Evolutionary conservation across 129 eudicot genomes (phyloP).

Genomic region (Pulicaria dysenterica): DNA sequence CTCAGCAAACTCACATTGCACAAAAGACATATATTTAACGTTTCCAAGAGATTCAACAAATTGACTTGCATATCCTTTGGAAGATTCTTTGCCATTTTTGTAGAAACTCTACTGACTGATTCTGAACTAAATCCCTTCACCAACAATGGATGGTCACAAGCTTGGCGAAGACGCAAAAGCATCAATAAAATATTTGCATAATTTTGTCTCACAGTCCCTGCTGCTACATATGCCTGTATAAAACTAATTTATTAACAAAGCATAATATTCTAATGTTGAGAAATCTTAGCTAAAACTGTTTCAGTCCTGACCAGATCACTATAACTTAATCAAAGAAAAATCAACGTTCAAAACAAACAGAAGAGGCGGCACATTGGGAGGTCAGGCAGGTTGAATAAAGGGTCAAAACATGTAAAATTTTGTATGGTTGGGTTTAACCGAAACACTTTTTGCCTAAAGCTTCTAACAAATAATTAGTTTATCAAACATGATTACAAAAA

Average conservation of each 20-base stretch:
- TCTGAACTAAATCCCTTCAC: slow-evolving; percentile 73
- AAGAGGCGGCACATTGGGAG: too few relatives aligned
- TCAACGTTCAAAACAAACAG: too few relatives aligned
- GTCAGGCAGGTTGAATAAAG: too few relatives aligned
- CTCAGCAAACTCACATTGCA: slow-evolving; percentile 60
- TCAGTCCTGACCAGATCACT: too few relatives aligned
- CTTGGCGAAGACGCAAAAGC: slow-evolving; percentile 99
- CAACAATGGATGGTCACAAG: slow-evolving; percentile 95
- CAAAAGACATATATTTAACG: slow-evolving; percentile 62
- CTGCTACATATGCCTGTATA: slow-evolving; percentile 90
- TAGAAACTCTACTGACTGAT: slow-evolving; percentile 55
- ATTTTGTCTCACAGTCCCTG: slow-evolving; percentile 92
- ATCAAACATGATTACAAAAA: too few relatives aligned
- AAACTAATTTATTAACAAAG: background rate
- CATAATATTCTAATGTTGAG: too few relatives aligned
- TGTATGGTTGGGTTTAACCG: too few relatives aligned
- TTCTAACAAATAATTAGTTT: too few relatives aligned
- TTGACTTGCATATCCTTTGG: slow-evolving; percentile 54
- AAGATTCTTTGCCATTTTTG: slow-evolving; percentile 60
- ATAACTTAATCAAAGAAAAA: too few relatives aligned
- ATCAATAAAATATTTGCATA: slow-evolving; percentile 87
- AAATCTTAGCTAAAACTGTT: too few relatives aligned
- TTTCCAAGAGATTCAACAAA: slow-evolving; percentile 59
- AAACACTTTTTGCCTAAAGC: too few relatives aligned
- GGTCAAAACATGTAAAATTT: too few relatives aligned